Base-by-base conservation (phyloP, 305 asterid genomes). In the Rubia peregrina region DNA sequence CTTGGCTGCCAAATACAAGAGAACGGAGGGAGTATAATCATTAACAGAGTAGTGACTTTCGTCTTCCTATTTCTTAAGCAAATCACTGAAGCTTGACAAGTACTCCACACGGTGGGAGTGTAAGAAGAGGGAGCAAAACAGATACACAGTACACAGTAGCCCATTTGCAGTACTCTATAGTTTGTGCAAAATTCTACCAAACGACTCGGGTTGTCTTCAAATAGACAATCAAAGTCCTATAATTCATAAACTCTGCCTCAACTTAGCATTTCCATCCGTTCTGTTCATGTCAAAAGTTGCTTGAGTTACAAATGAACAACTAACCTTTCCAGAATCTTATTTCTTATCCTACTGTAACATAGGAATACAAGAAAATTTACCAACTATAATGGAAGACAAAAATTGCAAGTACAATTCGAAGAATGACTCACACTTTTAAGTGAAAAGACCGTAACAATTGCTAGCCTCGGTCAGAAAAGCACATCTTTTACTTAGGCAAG, bases 401-500 rank as follows among this genome's bases (percentile, higher is more conserved):
- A 65, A 78, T 19, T 59, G 65, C 72, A 33, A 51, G n/a, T 70
- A 67, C 40, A 61, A 16, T 40, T 19, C 0, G 13, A 61, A 42
- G 71, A 43, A 59, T 48, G 67, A 43, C 61, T 33, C 70, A 33
- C 8, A 60, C 61, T 33, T 9, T 8, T 10, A 0, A 13, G 43
- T n/a, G 64, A 10, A 53, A 74, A 30, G 66, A 53, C 61, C 74
- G 38, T 36, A 1, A 26, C 49, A 22, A 22, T 26, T n/a, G 68
- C 72, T 49, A 59, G 63, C 19, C 68, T 65, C 65, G 51, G 41
- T 10, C 51, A 12, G 36, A 63, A 19, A 65, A 24, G 46, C 65
- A 13, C 49, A 36, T 10, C 42, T 74, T 64, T 87, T 78, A 90
- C 88, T 88, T 88, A 40, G 97, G 89, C 22, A 84, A 44, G 51